Evolutionary conservation across 2,329 filamentous ascomycete genomes (phyloP).

Genomic region (Arthrocladium fulminans): DNA sequence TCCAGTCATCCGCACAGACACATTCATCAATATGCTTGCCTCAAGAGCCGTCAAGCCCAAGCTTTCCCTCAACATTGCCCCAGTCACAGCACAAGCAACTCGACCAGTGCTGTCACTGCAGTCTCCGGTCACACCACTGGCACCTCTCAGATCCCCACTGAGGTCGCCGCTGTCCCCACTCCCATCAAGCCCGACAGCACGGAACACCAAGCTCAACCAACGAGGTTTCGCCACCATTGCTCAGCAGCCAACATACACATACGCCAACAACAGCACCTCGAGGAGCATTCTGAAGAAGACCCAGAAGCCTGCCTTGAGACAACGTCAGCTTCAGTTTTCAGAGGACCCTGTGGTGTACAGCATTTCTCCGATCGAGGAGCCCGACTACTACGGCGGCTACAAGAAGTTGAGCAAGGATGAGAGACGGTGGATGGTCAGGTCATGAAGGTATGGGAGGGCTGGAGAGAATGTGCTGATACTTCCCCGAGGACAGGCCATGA

Average conservation of each 20-base stretch:
- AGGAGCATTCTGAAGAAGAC: conserved; percentile 43
- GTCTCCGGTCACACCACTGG: conserved; percentile 30
- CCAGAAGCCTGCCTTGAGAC: conserved; percentile 13
- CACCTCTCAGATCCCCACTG: conserved; percentile 28
- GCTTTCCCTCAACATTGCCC: conserved; percentile 39
- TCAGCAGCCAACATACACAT: conserved; percentile 33
- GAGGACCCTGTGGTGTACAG: conserved; percentile 38
- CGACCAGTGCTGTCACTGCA: conserved; percentile 34
- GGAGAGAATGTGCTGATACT: too few relatives aligned
- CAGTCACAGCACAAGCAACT: conserved; percentile 26
- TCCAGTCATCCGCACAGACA: conserved; percentile 2
- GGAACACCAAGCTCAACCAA: conserved; percentile 31
- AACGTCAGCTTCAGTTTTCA: conserved; percentile 36
- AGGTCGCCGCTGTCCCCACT: conserved; percentile 31
- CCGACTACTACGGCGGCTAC: conserved; percentile 42
- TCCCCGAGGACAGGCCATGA: too few relatives aligned
- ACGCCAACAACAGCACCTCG: conserved; percentile 36
- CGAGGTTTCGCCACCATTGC: conserved; percentile 31
- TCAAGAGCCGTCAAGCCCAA: conserved; percentile 37
- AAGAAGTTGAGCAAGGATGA: conserved; percentile 39
- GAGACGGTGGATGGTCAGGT: conserved; percentile 35
- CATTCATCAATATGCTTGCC: conserved; percentile 30
- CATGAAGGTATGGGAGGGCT: conserved; percentile 23
- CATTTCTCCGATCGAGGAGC: conserved; percentile 40
- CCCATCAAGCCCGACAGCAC: conserved; percentile 33